Conservation (phyloP, 495 filamentous ascomycete species). For the Penicillium soppii region DNA sequence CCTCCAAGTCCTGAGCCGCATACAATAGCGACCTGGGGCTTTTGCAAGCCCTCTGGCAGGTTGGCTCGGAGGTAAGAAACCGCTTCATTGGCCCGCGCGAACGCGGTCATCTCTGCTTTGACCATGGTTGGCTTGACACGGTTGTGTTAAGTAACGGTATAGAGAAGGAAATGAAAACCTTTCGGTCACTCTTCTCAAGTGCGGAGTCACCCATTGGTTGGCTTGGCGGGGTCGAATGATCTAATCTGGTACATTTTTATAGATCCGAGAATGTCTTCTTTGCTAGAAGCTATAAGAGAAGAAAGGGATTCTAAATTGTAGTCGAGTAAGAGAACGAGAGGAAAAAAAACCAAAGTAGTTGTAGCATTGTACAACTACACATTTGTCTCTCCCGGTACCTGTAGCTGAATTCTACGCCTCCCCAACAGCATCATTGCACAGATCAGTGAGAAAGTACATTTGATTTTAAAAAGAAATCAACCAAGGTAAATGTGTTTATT, state of each 20-base stretch:
- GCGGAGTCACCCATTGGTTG: conserved; percentile 8
- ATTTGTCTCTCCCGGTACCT: no score
- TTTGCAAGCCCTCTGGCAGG: conserved; percentile 46
- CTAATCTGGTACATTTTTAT: background rate
- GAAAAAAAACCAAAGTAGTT: no score
- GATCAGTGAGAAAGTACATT: no score
- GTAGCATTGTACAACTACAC: no score
- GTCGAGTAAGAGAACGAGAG: no score
- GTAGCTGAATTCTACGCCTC: no score
- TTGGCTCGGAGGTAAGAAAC: conserved; percentile 32
- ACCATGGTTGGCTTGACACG: conserved; percentile 10
- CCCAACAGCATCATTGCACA: no score
- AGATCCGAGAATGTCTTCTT: no score
- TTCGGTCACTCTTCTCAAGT: background rate
- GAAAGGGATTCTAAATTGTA: no score
- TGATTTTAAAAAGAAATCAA: no score
- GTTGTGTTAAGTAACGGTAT: background rate
- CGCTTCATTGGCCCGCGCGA: conserved; percentile 42
- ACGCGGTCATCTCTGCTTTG: conserved; percentile 17
- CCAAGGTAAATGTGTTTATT: no score
- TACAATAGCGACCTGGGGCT: conserved; percentile 65
- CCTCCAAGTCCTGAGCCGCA: conserved; percentile 74
- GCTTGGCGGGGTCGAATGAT: conserved; percentile 6
- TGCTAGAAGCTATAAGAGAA: no score
- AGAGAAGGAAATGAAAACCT: background rate